Conservation (phyloP, 257 asterid species). For the Solanum pimpinellifolium region DNA sequence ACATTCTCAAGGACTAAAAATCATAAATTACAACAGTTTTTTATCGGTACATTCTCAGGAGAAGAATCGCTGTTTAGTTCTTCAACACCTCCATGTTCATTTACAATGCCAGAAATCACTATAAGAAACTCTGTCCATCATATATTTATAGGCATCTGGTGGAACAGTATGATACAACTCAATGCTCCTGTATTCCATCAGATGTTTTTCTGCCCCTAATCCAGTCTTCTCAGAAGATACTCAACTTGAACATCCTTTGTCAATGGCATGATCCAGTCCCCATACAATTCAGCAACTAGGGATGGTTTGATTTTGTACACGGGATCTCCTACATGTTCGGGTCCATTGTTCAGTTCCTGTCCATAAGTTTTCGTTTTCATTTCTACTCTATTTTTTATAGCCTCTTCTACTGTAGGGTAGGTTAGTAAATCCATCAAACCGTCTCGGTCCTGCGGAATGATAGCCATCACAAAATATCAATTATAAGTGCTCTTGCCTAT, state of each 20-base stretch:
- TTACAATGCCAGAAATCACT: not conserved
- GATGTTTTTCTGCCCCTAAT: slow-evolving; percentile 5
- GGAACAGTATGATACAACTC: not conserved
- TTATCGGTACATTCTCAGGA: not conserved
- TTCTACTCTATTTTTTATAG: slow-evolving; percentile 57
- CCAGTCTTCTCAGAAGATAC: slow-evolving; percentile 72
- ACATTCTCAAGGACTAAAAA: not conserved
- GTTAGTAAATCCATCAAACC: slow-evolving; percentile 60
- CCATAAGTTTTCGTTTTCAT: slow-evolving; percentile 69
- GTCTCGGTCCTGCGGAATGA: slow-evolving; percentile 35
- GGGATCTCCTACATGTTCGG: slow-evolving; percentile 18
- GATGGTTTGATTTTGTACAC: slow-evolving; percentile 66
- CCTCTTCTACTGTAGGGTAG: slow-evolving; percentile 65
- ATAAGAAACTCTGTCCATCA: not conserved
- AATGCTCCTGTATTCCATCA: not conserved
- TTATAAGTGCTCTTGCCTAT: not conserved
- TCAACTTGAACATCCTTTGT: slow-evolving; percentile 86
- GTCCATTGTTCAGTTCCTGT: slow-evolving; percentile 40
- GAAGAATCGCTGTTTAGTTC: not conserved
- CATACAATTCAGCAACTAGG: slow-evolving; percentile 60
- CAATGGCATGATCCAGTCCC: slow-evolving; percentile 92
- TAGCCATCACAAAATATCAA: not conserved
- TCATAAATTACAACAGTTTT: not conserved
- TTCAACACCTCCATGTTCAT: not conserved
- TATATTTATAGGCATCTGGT: not conserved